Conservation (phyloP, 257 asterid species). For the Nicotiana benthamiana region DNA sequence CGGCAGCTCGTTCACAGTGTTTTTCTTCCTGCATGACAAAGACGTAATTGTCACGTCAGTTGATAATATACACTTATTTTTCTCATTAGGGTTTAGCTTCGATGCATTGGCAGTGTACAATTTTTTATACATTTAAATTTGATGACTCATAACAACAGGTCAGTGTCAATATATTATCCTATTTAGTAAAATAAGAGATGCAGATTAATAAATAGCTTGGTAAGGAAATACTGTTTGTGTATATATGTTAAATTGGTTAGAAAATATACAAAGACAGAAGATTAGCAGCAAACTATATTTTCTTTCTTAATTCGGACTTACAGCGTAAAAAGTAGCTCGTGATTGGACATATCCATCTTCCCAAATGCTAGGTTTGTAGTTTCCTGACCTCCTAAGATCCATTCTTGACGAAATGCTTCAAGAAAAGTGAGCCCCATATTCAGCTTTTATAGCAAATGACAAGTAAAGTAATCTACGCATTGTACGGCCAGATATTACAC, state of each 20-base stretch:
- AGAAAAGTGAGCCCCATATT: background rate
- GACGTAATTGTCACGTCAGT: background rate
- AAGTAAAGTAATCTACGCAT: background rate
- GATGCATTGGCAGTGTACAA: no score
- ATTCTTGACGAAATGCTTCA: background rate
- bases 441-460: background rate
- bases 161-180: no score
- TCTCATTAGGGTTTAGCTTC: no score
- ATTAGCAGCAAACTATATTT: background rate
- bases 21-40: constrained; percentile 27
- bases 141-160: no score
- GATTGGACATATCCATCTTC: constrained; percentile 38
- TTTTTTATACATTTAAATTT: no score
- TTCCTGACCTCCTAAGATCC: constrained; percentile 34
- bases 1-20: constrained; percentile 18
- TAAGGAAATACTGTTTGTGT: no score
- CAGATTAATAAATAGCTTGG: no score
- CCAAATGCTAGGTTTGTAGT: constrained; percentile 35
- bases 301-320: background rate
- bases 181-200: no score
- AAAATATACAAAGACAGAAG: no score
- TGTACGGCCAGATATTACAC: no score
- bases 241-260: no score
- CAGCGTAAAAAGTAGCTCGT: constrained; percentile 19
- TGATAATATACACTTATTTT: no score